A percentile compares a stretch with the other conserved stretches of the same genome.
These are phyloP conservation scores for Collybiopsis confluens DNA, from an alignment of 768 basidiomycete species.

Conservation along the genomic window DNA sequence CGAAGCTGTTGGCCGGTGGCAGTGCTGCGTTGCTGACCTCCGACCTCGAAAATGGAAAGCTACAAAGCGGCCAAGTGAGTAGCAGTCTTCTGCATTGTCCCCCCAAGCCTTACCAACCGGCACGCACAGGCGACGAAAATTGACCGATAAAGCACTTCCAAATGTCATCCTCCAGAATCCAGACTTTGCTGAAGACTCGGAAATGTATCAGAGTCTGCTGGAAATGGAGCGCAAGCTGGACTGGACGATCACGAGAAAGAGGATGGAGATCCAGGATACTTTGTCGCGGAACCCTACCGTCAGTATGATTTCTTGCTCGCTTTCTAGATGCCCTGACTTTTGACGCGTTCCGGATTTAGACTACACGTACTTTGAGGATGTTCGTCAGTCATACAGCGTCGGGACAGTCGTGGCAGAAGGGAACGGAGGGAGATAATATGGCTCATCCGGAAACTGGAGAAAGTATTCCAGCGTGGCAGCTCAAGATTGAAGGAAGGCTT, in stretches of 20 bases:
- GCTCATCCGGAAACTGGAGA: constrained; percentile 76
- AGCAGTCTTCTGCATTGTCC: neutral
- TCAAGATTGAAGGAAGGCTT: constrained; percentile 84
- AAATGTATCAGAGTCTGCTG: constrained; percentile 81
- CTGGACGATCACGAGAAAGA: constrained; percentile 92
- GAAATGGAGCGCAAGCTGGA: constrained; percentile 90
- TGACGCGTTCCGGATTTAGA: constrained; percentile 38
- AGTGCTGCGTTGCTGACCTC: neutral
- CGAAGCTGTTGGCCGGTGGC: neutral
- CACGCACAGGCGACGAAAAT: constrained; percentile 60
- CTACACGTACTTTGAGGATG: constrained; percentile 76
- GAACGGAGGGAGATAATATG: constrained; percentile 39
- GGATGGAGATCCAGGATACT: constrained; percentile 89
- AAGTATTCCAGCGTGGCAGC: constrained; percentile 84
- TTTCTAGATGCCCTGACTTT: neutral
- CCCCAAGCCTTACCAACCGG: no score
- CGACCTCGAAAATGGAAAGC: neutral
- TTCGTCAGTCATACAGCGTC: constrained; percentile 88
- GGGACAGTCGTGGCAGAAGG: constrained; percentile 80
- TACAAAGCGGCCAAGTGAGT: constrained; percentile 3
- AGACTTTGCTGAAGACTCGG: constrained; percentile 75
- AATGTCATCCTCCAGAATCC: constrained; percentile 71
- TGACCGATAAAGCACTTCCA: constrained; percentile 76
- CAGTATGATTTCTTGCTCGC: constrained; percentile 9
- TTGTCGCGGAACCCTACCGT: constrained; percentile 70